Conservation (phyloP, 2,329 filamentous ascomycete species). For the Ophiobolus disseminans region DNA sequence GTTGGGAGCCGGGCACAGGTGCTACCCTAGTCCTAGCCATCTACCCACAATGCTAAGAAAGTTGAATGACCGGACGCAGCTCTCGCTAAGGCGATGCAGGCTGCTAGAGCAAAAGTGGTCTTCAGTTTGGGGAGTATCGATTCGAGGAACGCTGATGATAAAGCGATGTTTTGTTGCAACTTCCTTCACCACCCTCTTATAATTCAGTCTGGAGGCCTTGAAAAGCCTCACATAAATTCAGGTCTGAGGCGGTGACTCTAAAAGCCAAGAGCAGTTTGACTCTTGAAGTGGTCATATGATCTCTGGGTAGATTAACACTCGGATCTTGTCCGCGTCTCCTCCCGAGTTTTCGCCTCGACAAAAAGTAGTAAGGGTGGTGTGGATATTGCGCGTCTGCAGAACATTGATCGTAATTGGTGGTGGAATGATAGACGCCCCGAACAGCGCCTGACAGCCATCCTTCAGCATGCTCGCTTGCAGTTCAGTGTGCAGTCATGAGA, state of each 20-base stretch:
- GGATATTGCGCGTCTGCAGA: constrained; percentile 10
- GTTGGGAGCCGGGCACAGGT: constrained; percentile 36
- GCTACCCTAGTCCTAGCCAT: constrained; percentile 38
- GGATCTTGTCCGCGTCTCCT: background rate
- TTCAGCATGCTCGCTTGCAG: background rate
- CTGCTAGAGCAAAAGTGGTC: constrained; percentile 5
- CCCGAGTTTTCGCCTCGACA: background rate
- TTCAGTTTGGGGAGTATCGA: constrained; percentile 12
- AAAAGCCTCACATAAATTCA: no score
- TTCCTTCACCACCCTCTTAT: no score
- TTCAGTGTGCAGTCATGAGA: constrained; percentile 4
- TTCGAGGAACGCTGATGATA: constrained; percentile 9
- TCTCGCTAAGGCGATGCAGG: background rate
- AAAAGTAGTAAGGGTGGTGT: constrained; percentile 6
- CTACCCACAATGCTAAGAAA: constrained; percentile 31
- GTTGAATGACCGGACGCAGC: background rate
- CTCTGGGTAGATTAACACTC: background rate
- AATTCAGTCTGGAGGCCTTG: no score
- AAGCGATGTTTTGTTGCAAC: no score
- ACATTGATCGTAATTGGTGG: constrained; percentile 3
- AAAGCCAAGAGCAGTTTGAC: no score
- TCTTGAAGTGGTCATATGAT: no score
- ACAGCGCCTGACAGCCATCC: background rate
- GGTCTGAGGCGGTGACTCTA: no score
- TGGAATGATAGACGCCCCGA: background rate